Base-by-base conservation (phyloP, 176 grass and related monocot genomes). In the Tillandsia leiboldiana region DNA sequence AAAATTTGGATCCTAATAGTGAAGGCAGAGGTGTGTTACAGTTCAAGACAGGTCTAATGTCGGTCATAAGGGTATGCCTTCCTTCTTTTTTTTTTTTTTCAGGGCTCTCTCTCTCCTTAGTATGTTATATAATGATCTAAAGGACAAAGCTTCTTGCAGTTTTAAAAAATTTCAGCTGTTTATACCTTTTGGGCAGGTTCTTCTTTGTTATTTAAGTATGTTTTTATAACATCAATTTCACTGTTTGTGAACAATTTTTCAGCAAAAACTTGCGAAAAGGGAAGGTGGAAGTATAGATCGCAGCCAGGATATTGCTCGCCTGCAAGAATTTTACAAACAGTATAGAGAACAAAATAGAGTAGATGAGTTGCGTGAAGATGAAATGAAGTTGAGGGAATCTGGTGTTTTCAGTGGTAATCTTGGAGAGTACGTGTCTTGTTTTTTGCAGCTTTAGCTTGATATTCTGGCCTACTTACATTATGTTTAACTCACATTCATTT, bases 41-140 rank as follows among this genome's bases (percentile, higher is more conserved):
- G 80, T 96, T 96, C 79, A 96, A 96, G 77, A 96, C 92, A 7
- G 92, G 92, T 48, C 87, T 96, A 50, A 86, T 88, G 85, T 96
- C 92, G 23, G 83, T 96, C 15, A 91, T 96, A 72, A 82, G 86
- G 92, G 92, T 91, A 87, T 79, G 77, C 56, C 17, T 15, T 51
- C 79, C n/a, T 47, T n/a, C n/a, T 47, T 49, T 3, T 26, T 79
- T 63, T 63, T 20, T 14, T 52, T 53, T 61, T 47, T 69, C 33
- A 42, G 33, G 33, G 7, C 3, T 33, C 29, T 64, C 26, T 71
- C 12, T 17, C 23, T 64, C 14, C 1, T 50, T 64, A 65, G 3
- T 7, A 17, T 42, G 33, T 42, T 42, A 42, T 42, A 42, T 42
- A 42, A 7, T 42, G 4, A 42, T 42, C 33, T 42, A 7, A 42